Evolutionary conservation across 2,329 filamentous ascomycete species (phyloP).

Genomic region (Penicillium polonicum): DNA sequence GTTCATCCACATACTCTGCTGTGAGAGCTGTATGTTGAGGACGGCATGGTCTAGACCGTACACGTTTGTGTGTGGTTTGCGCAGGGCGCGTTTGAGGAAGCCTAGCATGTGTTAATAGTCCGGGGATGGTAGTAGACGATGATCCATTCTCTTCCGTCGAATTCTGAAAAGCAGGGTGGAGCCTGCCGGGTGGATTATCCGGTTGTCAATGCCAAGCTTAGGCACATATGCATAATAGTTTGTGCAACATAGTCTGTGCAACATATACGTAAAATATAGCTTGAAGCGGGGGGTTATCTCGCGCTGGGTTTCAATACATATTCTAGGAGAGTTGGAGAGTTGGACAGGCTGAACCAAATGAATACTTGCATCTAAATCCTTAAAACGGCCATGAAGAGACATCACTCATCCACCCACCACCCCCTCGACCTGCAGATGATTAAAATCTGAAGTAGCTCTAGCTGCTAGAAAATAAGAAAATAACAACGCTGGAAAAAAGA

Average conservation of each 20-base stretch:
- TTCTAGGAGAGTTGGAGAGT: not conserved
- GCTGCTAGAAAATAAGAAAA: constrained; percentile 11
- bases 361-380: constrained; percentile 9
- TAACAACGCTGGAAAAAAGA: constrained; percentile 16
- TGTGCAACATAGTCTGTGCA: too few relatives aligned
- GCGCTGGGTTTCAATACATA: not conserved
- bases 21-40: constrained; percentile 52
- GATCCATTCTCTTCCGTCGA: not conserved
- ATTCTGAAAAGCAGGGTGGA: not conserved
- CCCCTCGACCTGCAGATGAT: constrained; percentile 14
- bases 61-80: constrained; percentile 16
- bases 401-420: constrained; percentile 19
- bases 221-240: too few relatives aligned
- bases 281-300: not conserved
- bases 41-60: constrained; percentile 59
- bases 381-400: constrained; percentile 16
- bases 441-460: constrained; percentile 10
- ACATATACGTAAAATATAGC: not conserved
- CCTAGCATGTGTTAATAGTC: constrained; percentile 1
- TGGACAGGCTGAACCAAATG: not conserved
- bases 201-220: not conserved
- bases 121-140: not conserved
- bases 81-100: constrained; percentile 11
- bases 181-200: not conserved
- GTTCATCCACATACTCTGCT: constrained; percentile 62